These are phyloP conservation scores for Dothideomycetes sp. DNA, from an alignment of 2,329 filamentous ascomycete genomes.

Conservation along the genomic window DNA sequence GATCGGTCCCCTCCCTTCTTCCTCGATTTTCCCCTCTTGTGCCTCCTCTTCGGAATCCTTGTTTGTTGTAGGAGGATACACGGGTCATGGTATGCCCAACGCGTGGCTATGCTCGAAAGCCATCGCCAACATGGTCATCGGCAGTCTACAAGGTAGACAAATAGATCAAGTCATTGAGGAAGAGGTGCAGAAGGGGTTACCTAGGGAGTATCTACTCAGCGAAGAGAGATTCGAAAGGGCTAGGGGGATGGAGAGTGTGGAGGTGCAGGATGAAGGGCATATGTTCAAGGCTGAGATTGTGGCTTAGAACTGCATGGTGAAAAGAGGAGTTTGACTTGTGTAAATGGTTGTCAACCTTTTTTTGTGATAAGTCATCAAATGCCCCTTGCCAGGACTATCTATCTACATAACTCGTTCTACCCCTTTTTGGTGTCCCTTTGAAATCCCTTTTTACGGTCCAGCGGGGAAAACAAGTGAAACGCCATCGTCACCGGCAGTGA, in stretches of 20 bases:
- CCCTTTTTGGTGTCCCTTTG: neutral
- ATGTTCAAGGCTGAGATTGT: constrained; percentile 11
- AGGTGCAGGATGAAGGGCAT: constrained; percentile 16
- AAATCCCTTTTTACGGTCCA: constrained; percentile 5
- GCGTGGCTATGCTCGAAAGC: constrained; percentile 58
- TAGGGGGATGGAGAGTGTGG: constrained; percentile 19
- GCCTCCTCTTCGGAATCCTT: constrained; percentile 20
- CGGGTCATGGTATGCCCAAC: constrained; percentile 64
- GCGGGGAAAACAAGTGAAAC: constrained; percentile 57
- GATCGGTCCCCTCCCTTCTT: constrained; percentile 57
- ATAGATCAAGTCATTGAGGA: constrained; percentile 11
- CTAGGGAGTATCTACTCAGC: constrained; percentile 22
- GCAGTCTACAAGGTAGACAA: too few relatives aligned
- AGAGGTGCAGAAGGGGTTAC: constrained; percentile 19
- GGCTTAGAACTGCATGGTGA: neutral
- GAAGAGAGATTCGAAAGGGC: constrained; percentile 21
- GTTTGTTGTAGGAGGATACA: constrained; percentile 34
- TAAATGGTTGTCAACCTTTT: too few relatives aligned
- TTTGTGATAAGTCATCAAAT: too few relatives aligned
- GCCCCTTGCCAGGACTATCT: too few relatives aligned
- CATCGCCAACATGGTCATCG: constrained; percentile 52
- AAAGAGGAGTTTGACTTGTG: too few relatives aligned
- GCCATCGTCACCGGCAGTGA: constrained; percentile 86
- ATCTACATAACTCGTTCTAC: too few relatives aligned
- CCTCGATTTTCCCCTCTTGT: constrained; percentile 54